Base-by-base conservation (phyloP, 148 eudicot genomes). In the Amaranthus hypochondriacus region DNA sequence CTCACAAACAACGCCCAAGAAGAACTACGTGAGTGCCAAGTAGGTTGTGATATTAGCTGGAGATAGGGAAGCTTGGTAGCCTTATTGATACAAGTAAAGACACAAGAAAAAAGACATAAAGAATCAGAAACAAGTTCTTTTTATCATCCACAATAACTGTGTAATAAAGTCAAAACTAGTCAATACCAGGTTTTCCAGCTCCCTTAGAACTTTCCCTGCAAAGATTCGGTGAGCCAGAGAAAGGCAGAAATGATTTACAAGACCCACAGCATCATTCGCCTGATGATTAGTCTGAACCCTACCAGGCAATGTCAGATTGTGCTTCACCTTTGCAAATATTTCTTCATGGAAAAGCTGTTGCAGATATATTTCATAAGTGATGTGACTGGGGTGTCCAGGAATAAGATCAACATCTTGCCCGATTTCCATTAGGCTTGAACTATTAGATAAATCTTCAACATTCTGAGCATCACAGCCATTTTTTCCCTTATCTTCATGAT, bases 1-100 rank as follows among this genome's bases (percentile, higher is more conserved):
- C 81, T 85, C 79, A 89, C 81, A 51, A 85, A 85, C 73, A 95
- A 84, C 43, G 92, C 89, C 98, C 98, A 95, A 3, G 96, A 86
- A 74, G 98, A 92, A 48, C 84, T 86, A 50, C 97, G 87, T 70
- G 97, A 90, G 83, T 92, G 90, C 98, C 98, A 95, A 3, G 97
- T 92, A 50, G 96, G 93, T 81, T 92, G 96, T 77, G 93, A 84
- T 78, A 87, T 82, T 80, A 95, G 84, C 18, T 86, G 85, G 69
- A 92, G 87, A 83, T 95, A 90, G 2, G 97, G 90, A 64, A 90
- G 84, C 78, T 85, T 86, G 61, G 72, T 66, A 59, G 81, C 97
- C 98, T 95, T 48, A 52, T 44, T 28, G 64, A 52, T 53, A 55
- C 75, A 81, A 53, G 52, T 57, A 56, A 51, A 72, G 15, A 64